Percentiles rank a stretch among this genome's conserved stretches.
phyloP scores from a whole-genome alignment of 148 eudicot species.

The Spergularia bocconei region DNA sequence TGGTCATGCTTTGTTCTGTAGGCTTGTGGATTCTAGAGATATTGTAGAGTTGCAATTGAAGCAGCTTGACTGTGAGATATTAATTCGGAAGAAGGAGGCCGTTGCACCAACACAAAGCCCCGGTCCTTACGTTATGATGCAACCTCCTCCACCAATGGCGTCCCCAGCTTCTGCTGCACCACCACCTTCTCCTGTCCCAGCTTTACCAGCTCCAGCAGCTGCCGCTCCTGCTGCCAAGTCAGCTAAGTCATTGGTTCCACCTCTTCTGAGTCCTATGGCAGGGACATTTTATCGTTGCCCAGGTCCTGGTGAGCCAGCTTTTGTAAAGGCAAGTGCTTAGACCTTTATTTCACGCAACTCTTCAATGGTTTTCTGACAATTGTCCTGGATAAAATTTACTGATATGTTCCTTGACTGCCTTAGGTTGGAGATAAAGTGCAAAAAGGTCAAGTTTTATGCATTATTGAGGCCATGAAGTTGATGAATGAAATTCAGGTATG shows the following conservation, averaged over 20 bases:
- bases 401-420: neutral
- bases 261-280: conserved; percentile 76
- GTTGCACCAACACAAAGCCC: conserved; percentile 45
- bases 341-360: neutral
- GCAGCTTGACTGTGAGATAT: conserved; percentile 70
- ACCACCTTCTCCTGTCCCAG: conserved; percentile 26
- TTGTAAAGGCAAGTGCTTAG: conserved; percentile 60
- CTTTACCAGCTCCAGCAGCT: conserved; percentile 40
- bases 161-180: conserved; percentile 37
- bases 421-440: conserved; percentile 83
- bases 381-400: neutral
- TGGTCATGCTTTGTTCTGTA: conserved; percentile 22
- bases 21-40: conserved; percentile 87
- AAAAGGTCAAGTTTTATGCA: conserved; percentile 76
- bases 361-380: neutral
- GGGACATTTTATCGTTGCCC: conserved; percentile 79
- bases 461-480: conserved; percentile 88
- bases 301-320: conserved; percentile 74
- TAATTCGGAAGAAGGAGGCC: conserved; percentile 75
- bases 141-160: conserved; percentile 40
- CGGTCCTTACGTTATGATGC: conserved; percentile 48
- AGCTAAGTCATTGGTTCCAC: conserved; percentile 59
- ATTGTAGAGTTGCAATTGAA: conserved; percentile 69
- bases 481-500: conserved; percentile 85
- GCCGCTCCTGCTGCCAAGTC: conserved; percentile 40